Percentiles rank a stretch among this genome's conserved stretches.
Evolutionary conservation across 345 rosid genomes (phyloP).

Genomic region (Heritiera fomes): DNA sequence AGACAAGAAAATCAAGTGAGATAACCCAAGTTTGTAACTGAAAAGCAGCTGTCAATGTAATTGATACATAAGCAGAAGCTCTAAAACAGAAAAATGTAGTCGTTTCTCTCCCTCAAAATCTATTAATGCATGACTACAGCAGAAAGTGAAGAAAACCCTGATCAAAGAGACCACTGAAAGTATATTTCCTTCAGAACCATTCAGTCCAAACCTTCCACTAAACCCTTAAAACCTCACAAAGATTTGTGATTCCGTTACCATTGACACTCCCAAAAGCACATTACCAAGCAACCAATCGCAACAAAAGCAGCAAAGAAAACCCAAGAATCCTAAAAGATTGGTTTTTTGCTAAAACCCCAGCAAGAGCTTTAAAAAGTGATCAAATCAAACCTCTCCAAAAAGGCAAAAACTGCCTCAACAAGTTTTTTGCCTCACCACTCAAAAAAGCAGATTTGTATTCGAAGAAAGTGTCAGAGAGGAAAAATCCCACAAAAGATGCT

Average conservation of each 20-base stretch:
- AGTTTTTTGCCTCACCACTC: neutral
- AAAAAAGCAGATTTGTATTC: neutral
- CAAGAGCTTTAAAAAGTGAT: neutral
- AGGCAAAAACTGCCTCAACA: neutral
- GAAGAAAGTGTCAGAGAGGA: neutral
- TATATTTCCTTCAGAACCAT: neutral
- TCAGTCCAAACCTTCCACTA: neutral
- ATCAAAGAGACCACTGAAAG: neutral
- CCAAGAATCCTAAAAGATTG: neutral
- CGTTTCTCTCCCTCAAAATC: neutral
- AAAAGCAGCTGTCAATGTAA: neutral
- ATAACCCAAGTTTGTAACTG: neutral
- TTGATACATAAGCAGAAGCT: neutral
- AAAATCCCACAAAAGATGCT: constrained; percentile 1
- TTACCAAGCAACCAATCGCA: neutral
- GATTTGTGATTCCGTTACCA: neutral
- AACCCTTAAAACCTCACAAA: neutral
- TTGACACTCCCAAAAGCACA: neutral
- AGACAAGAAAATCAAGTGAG: constrained; percentile 17
- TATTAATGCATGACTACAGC: neutral
- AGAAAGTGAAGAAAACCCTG: neutral
- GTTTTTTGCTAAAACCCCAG: neutral
- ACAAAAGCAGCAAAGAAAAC: neutral
- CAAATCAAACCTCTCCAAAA: neutral
- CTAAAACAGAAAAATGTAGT: constrained; percentile 1